These are phyloP conservation scores for Bertia moriformis DNA, from an alignment of 2,329 filamentous ascomycete species.

Conservation along the genomic window DNA sequence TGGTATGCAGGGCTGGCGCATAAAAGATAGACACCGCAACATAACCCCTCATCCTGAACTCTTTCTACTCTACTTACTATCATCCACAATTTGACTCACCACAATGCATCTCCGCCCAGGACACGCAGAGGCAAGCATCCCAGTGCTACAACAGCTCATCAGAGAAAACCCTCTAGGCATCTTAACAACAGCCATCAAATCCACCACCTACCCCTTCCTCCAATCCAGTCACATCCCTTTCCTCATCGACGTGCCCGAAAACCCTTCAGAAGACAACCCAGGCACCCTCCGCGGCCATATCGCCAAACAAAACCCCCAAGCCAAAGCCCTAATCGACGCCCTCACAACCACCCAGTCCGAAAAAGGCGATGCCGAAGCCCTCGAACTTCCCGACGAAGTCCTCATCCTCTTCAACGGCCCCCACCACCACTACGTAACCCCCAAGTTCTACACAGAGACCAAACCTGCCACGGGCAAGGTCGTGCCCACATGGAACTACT, in stretches of 20 bases:
- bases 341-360: slow-evolving; percentile 7
- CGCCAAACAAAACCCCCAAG: slow-evolving; percentile 47
- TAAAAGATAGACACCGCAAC: too few species aligned
- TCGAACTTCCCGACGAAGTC: slow-evolving; percentile 34
- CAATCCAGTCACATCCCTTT: slow-evolving; percentile 48
- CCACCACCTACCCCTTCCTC: slow-evolving; percentile 28
- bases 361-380: slow-evolving; percentile 2
- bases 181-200: slow-evolving; percentile 44
- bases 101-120: slow-evolving; percentile 40
- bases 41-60: too few species aligned
- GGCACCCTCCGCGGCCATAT: slow-evolving; percentile 43
- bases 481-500: slow-evolving; percentile 59
- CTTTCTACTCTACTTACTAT: too few species aligned
- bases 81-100: too few species aligned
- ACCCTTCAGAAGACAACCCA: slow-evolving; percentile 19
- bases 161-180: slow-evolving; percentile 45
- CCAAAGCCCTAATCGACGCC: slow-evolving; percentile 40
- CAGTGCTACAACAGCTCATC: slow-evolving; percentile 37
- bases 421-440: slow-evolving; percentile 49
- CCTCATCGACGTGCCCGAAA: slow-evolving; percentile 33
- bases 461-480: slow-evolving; percentile 52
- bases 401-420: slow-evolving; percentile 45
- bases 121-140: slow-evolving; percentile 34
- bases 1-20: too few species aligned
- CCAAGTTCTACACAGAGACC: slow-evolving; percentile 53